Base-by-base conservation (phyloP, 1,284 basidiomycete species). In the Trametes sp. region DNA sequence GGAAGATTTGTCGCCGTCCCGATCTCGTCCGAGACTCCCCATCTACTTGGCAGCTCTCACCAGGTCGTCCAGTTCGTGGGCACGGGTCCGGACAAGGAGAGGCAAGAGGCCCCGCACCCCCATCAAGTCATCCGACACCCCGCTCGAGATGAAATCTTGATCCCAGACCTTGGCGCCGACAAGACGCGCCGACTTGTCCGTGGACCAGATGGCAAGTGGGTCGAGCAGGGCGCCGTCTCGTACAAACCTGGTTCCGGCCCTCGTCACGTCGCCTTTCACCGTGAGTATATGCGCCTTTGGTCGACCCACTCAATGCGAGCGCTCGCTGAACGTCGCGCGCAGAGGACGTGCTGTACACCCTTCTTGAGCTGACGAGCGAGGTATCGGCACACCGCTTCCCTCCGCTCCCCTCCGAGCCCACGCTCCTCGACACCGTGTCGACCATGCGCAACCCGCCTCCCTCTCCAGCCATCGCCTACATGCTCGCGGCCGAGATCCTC, bases 151-250 rank as follows among this genome's bases (percentile, higher is more conserved):
- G 89, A 92, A 67, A 74, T 93, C 11, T 78, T 93, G 23, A 81
- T 93, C 1, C 87, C 90, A 1, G 90, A 93, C 72, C 77, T 93
- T 2, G 91, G 91, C 11, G 78, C 84, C 1, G 91, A 93, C 71
- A 81, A 80, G 57, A 81, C 89, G n/a, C 85, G 82, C 73, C 80
- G 84, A 29, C 79, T 90, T 59, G 77, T 75, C 59, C 82, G 79
- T 66, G 68, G 78, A 59, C 68, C 61, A 0, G 55, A 70, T 1
- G 84, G 82, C 1, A 70, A 67, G 33, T 89, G 88, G 85, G 73
- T 73, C 29, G 68, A 82, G 41, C 68, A 63, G 16, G 84, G 80
- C 2, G 75, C 77, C 28, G 74, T 92, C 49, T 61, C 73, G 10
- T 81, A 80, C 66, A 75, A 80, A 54, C 72, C 80, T 1, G 91